Percentiles rank a stretch among this genome's conserved stretches.
phyloP scores from a whole-genome alignment of 2,329 filamentous ascomycete genomes.

The Fusarium robinianum region DNA sequence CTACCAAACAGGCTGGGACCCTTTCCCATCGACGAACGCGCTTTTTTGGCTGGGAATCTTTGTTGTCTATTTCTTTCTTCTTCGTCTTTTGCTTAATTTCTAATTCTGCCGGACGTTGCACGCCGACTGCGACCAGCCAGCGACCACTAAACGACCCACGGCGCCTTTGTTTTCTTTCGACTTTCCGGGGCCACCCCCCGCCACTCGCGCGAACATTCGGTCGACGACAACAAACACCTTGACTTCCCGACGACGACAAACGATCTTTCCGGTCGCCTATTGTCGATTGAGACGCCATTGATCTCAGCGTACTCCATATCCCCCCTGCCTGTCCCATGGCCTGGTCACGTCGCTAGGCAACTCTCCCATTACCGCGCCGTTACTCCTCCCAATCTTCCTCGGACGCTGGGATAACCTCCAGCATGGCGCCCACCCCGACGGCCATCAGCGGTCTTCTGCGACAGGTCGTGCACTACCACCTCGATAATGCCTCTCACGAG shows the following conservation, averaged over 20 bases:
- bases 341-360: conserved; percentile 33
- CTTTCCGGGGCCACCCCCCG: conserved; percentile 24
- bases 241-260: conserved; percentile 12
- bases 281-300: conserved; percentile 10
- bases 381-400: conserved; percentile 13
- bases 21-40: background rate
- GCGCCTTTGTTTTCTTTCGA: conserved; percentile 38
- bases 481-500: conserved; percentile 87
- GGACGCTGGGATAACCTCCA: conserved; percentile 33
- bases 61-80: conserved; percentile 5
- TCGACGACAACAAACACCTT: conserved; percentile 25
- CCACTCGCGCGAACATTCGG: conserved; percentile 33
- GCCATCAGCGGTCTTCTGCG: conserved; percentile 58
- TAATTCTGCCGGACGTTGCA: conserved; percentile 29
- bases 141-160: conserved; percentile 28
- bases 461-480: conserved; percentile 67
- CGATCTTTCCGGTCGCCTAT: conserved; percentile 10
- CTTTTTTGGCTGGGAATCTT: background rate
- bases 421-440: conserved; percentile 58
- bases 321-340: conserved; percentile 35
- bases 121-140: conserved; percentile 19
- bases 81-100: conserved; percentile 26
- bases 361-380: conserved; percentile 21
- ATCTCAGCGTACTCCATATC: conserved; percentile 3
- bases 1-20: conserved; percentile 1